Percentiles rank a stretch among this genome's conserved stretches.
Conservation (phyloP, 306 rosid genomes). For the Citrullus amarus region DNA sequence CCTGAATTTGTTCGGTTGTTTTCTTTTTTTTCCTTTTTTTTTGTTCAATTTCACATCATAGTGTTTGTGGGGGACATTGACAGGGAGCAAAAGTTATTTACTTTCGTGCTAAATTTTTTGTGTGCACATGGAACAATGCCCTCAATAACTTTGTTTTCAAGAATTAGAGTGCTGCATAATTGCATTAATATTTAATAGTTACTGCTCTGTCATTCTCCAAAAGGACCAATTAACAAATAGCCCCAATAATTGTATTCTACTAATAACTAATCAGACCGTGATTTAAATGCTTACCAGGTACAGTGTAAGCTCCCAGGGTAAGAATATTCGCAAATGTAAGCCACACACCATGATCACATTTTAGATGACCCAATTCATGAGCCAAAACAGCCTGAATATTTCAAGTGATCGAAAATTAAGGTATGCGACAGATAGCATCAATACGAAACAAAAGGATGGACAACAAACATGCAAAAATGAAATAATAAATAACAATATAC, state of each 20-base stretch:
- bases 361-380: slow-evolving; percentile 95
- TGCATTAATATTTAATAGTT: background rate
- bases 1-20: background rate
- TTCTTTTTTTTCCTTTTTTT: background rate
- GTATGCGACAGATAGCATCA: slow-evolving; percentile 1
- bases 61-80: background rate
- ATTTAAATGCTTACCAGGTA: slow-evolving; percentile 61
- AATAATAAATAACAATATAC: background rate
- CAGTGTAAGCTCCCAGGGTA: slow-evolving; percentile 76
- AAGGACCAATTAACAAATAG: background rate
- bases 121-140: background rate
- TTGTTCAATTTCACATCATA: background rate
- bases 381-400: slow-evolving; percentile 83
- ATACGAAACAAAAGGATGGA: background rate
- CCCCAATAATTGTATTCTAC: background rate
- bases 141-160: background rate
- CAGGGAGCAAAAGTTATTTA: background rate
- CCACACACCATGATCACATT: slow-evolving; percentile 98
- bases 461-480: background rate
- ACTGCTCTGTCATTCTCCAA: background rate
- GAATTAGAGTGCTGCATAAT: background rate
- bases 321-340: slow-evolving; percentile 93
- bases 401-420: slow-evolving; percentile 19
- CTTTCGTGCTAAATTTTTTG: background rate
- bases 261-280: background rate